phyloP scores from a whole-genome alignment of 495 filamentous ascomycete species.

The Hypoxylon rickii region DNA sequence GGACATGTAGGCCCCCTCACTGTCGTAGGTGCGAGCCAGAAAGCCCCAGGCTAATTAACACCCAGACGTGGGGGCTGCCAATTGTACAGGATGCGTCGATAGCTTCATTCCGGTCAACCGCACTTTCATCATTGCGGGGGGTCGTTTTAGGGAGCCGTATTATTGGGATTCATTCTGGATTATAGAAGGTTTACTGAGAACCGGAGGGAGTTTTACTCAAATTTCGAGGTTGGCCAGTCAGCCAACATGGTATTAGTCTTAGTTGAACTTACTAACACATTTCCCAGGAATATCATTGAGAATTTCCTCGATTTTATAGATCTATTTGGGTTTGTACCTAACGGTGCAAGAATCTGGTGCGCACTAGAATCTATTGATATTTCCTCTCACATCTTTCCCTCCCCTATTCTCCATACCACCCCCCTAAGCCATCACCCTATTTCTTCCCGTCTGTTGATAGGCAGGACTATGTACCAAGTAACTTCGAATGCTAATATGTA shows the following conservation, averaged over 20 bases:
- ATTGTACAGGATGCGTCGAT: constrained; percentile 50
- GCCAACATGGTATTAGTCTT: not conserved
- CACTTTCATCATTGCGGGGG: constrained; percentile 57
- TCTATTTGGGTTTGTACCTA: constrained; percentile 55
- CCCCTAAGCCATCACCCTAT: too few species aligned
- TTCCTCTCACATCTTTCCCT: not conserved
- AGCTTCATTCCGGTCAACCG: constrained; percentile 58
- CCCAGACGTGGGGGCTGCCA: constrained; percentile 41
- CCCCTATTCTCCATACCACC: not conserved
- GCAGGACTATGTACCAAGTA: too few species aligned
- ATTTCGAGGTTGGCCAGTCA: constrained; percentile 47
- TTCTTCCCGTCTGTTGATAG: too few species aligned
- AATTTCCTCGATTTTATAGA: constrained; percentile 58
- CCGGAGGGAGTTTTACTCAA: constrained; percentile 51
- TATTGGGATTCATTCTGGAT: constrained; percentile 62
- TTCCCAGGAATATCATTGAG: constrained; percentile 54
- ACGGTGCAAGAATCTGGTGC: constrained; percentile 50
- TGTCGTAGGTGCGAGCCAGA: not conserved
- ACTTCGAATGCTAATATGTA: too few species aligned
- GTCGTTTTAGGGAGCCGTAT: constrained; percentile 56
- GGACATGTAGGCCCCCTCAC: constrained; percentile 34
- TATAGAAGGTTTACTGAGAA: constrained; percentile 53
- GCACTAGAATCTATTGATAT: too few species aligned
- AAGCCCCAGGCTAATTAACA: not conserved
- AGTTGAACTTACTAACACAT: not conserved